Base-by-base conservation (phyloP, 2,329 filamentous ascomycete genomes). In the Microsporum audouinii region DNA sequence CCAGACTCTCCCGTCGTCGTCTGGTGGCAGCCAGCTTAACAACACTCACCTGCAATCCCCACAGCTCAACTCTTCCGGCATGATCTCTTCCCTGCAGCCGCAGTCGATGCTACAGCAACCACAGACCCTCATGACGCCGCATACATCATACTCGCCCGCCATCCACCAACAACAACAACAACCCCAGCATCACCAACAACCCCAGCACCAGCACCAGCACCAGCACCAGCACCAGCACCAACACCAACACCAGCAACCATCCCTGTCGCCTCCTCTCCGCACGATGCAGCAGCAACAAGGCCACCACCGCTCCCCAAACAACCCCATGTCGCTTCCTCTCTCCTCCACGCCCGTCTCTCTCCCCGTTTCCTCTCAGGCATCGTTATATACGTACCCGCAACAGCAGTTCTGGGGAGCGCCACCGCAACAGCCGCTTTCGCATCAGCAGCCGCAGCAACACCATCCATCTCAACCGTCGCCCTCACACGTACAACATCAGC, bases 231-330 rank as follows among this genome's bases (percentile, higher is more conserved):
- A 23, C 17, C 34, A 36, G 12, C 39, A 7, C n/a, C 39, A 43
- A 3, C 39, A 43, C n/a, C 39, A 43, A 1, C 39, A 43, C 10
- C 82, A 86, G 39, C 88, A 88, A 69, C 86, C 84, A 69, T 80
- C 86, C 43, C 84, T 91, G 70, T 82, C 82, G 34, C 88, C 89
- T 29, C 85, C 85, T 29, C 84, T 90, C 72, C 84, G 88, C 74
- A 81, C 82, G 70, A 85, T 87, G 76, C 82, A 83, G 65, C 83
- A 85, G 41, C 75, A 78, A 70, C 75, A 84, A 72, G 75, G 79
- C 38, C 76, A 82, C 57, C 79, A 83, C 62, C 82, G 87, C 70
- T 83, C 88, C 73, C 85, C 86, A 68, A 81, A 82, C 66, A 82
- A 86, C 67, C 83, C 87, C 65, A 85, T 87, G 49, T 83, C 82